A percentile compares a stretch with the other conserved stretches of the same genome.
phyloP scores from a whole-genome alignment of 768 basidiomycete genomes.

The Rubroboletus satanas region DNA sequence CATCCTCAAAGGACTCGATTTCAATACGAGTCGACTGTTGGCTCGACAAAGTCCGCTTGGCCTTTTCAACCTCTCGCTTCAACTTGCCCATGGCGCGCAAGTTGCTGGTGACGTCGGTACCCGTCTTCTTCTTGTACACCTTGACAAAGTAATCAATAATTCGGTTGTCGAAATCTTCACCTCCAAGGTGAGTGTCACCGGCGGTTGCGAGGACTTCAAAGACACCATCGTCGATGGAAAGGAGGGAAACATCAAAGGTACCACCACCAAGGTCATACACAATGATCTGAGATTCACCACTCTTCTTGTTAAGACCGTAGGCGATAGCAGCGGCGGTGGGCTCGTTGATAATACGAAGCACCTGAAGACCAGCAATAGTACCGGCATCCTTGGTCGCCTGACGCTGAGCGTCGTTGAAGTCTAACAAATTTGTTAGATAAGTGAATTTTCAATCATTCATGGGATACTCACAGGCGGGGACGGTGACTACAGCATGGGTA shows the following conservation, averaged over 20 bases:
- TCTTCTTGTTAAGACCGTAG: conserved; percentile 96
- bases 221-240: conserved; percentile 91
- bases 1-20: conserved; percentile 93
- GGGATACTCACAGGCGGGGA: conserved; percentile 77
- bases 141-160: conserved; percentile 89
- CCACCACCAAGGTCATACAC: conserved; percentile 99
- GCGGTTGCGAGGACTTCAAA: conserved; percentile 89
- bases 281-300: conserved; percentile 90
- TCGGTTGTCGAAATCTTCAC: conserved; percentile 94
- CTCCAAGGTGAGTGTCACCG: conserved; percentile 92
- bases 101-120: conserved; percentile 76
- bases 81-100: conserved; percentile 85
- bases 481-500: conserved; percentile 96
- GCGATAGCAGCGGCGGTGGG: conserved; percentile 97
- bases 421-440: conserved; percentile 43
- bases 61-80: conserved; percentile 91
- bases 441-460: neutral
- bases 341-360: conserved; percentile 97
- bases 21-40: conserved; percentile 91
- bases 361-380: conserved; percentile 88
- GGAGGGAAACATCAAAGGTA: conserved; percentile 97
- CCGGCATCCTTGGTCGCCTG: conserved; percentile 99
- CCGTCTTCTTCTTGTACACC: conserved; percentile 88
- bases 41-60: conserved; percentile 88
- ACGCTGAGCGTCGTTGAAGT: conserved; percentile 99